These are phyloP conservation scores for Russula griseocarnosa DNA, from an alignment of 768 basidiomycete genomes.

Conservation along the genomic window DNA sequence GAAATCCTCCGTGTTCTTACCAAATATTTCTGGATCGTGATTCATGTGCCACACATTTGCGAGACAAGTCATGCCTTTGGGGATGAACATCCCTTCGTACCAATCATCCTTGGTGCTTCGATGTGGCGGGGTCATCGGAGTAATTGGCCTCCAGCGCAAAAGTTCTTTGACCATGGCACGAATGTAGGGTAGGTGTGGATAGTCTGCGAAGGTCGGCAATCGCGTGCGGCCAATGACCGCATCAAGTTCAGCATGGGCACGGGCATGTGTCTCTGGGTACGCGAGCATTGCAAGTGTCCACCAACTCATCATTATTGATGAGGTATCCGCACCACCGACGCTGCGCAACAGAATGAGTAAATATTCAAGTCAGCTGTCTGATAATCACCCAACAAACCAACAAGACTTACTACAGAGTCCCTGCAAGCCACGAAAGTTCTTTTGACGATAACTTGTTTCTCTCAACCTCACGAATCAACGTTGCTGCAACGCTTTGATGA, in stretches of 20 bases:
- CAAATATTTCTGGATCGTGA: not conserved
- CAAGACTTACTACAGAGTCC: not conserved
- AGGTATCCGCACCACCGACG: not conserved
- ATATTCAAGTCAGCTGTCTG: not conserved
- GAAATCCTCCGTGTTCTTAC: not conserved
- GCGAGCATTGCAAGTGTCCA: not conserved
- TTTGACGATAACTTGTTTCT: not conserved
- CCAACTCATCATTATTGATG: not conserved
- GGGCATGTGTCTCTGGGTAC: not conserved
- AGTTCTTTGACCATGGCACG: conserved; percentile 3
- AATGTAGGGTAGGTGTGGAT: conserved; percentile 3
- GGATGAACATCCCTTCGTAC: conserved; percentile 9
- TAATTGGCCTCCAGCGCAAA: not conserved
- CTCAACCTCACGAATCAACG: not conserved
- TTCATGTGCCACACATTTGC: not conserved
- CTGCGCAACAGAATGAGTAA: not conserved
- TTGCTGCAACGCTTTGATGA: not conserved
- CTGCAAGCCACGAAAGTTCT: conserved; percentile 2
- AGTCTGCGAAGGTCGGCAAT: not conserved
- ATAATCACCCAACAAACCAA: not conserved
- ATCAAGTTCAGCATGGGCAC: not conserved
- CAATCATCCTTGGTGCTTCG: not conserved
- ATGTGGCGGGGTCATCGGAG: not conserved
- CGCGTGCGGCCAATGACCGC: not conserved
- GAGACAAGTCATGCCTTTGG: not conserved